Conservation (phyloP, 140 eudicot species). For the Flaveria floridana region DNA sequence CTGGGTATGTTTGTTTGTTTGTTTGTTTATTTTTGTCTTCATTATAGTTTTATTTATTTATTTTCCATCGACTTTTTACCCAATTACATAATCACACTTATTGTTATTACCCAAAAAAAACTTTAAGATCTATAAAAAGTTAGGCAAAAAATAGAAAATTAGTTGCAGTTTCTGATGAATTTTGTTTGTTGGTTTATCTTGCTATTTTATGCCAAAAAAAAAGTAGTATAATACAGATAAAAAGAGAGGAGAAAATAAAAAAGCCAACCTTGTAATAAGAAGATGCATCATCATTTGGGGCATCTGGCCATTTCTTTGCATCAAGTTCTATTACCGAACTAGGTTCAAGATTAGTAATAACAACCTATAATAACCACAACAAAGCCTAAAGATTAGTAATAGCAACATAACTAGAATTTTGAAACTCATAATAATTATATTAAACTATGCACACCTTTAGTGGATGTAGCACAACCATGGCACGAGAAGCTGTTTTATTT, state of each 20-base stretch:
- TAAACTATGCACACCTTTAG: constrained; percentile 59
- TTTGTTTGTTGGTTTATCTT: background rate
- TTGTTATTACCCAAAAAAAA: background rate
- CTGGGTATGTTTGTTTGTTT: too few species aligned
- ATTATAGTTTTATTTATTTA: background rate
- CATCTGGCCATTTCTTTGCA: constrained; percentile 99
- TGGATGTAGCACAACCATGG: constrained; percentile 88
- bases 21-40: background rate
- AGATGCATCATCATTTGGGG: constrained; percentile 72
- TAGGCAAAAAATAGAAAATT: background rate
- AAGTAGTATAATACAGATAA: background rate
- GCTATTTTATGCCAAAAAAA: background rate
- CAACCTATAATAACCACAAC: constrained; percentile 52
- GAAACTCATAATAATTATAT: background rate
- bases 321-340: constrained; percentile 67
- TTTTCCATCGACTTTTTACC: background rate
- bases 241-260: background rate
- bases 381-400: constrained; percentile 10
- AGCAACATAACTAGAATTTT: background rate
- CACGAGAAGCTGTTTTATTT: constrained; percentile 82
- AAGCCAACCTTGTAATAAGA: constrained; percentile 72
- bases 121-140: background rate
- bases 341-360: constrained; percentile 79
- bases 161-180: background rate
- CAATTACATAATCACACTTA: background rate